A percentile compares a stretch with the other conserved stretches of the same genome.
Conservation (phyloP, 2,329 filamentous ascomycete genomes). For the Fusarium neocosmosporiellum region DNA sequence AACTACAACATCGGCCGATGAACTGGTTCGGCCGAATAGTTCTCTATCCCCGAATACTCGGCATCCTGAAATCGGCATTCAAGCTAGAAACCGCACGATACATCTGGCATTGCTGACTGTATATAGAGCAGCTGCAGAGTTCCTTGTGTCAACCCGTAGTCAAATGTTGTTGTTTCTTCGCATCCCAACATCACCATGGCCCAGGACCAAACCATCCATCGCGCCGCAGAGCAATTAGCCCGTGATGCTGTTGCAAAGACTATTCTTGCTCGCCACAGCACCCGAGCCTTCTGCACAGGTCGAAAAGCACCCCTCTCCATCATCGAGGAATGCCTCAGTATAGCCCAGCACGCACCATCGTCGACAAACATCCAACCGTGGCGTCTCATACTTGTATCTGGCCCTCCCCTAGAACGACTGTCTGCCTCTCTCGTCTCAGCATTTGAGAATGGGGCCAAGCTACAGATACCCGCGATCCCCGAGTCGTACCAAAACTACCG, state of each 20-base stretch:
- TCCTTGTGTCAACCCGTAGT: not conserved
- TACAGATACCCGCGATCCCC: slow-evolving; percentile 2
- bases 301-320: not conserved
- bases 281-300: slow-evolving; percentile 13
- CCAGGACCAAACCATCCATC: slow-evolving; percentile 2
- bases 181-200: not conserved
- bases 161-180: not conserved
- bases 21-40: not conserved
- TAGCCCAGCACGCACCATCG: slow-evolving; percentile 22
- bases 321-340: slow-evolving; percentile 11
- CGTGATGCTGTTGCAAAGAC: not conserved
- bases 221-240: not conserved
- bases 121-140: not conserved
- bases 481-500: slow-evolving; percentile 19
- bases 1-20: not conserved
- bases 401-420: not conserved
- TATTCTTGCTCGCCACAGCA: slow-evolving; percentile 9
- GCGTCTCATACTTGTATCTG: slow-evolving; percentile 11
- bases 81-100: no score
- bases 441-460: not conserved
- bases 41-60: not conserved
- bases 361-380: slow-evolving; percentile 24
- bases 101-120: not conserved
- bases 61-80: not conserved
- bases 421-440: not conserved